Evolutionary conservation across 345 rosid genomes (phyloP), one percentile per base, ranked within the genome.

Genomic region (Syzygium grande): DNA sequence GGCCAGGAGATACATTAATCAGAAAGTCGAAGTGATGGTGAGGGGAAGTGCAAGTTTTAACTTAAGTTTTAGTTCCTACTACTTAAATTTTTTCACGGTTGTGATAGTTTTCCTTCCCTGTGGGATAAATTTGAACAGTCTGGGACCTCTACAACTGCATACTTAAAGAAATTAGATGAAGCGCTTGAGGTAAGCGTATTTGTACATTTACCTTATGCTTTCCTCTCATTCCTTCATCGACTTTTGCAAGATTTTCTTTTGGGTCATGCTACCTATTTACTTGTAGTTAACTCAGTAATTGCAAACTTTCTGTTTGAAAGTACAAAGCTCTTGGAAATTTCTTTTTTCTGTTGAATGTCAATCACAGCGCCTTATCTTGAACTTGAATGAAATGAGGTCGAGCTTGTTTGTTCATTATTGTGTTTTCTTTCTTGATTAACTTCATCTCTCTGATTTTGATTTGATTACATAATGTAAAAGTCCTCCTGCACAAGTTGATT

Each of bases 21-120:
- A 96, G 89, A 94, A 92, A 89, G 98, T 97, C 84, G 96, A 97
- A 91, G 97, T 97, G 63, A 88, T 1, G 96, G 99, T 97, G 92
- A 87, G 61, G 34, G 52, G 16, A 8, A 52, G 46, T 29, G 49
- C 80, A 73, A 38, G 80, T 73, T 56, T 73, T 23, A 73, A 19
- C 61, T 84, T 52, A 59, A n/a, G 56, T 84, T 13, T 84, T 84
- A 13, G 53, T 54, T 84, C 41, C 59, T 84, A n/a, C 38, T 29
- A 11, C 25, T n/a, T 84, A 88, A 90, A 58, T 27, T 63, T 86
- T 52, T 17, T 15, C 46, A 27, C 78, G 88, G 86, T 87, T 85
- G n/a, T 84, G 41, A 25, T 84, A 87, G 41, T 56, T 87, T 86
- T 86, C 17, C 61, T 89, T 88, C 49, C 58, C 51, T 79, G 73